Percentiles rank a stretch among this genome's conserved stretches.
phyloP scores from a whole-genome alignment of 768 basidiomycete genomes.

The Phylloporus rhodoxanthus region DNA sequence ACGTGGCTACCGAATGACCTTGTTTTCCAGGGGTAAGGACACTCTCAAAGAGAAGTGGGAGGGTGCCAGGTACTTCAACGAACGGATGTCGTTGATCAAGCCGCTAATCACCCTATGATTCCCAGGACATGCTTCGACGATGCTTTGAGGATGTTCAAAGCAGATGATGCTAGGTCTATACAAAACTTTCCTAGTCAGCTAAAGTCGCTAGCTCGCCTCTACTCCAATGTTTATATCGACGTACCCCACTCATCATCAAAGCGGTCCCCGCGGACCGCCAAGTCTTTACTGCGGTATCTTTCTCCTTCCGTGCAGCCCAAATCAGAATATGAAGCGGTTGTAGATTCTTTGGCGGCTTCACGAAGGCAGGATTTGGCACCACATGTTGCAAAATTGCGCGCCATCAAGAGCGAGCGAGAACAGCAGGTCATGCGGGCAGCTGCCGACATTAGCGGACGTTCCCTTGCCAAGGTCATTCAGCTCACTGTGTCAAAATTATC shows the following conservation, averaged over 20 bases:
- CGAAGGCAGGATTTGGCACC: slow-evolving; percentile 52
- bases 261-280: slow-evolving; percentile 39
- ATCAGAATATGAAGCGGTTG: slow-evolving; percentile 49
- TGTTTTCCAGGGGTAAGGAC: slow-evolving; percentile 78
- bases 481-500: not conserved
- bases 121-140: slow-evolving; percentile 62
- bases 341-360: slow-evolving; percentile 47
- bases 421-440: slow-evolving; percentile 74
- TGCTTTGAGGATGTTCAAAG: slow-evolving; percentile 62
- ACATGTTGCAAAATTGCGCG: slow-evolving; percentile 64
- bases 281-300: slow-evolving; percentile 53
- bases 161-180: slow-evolving; percentile 65
- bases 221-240: slow-evolving; percentile 51
- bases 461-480: slow-evolving; percentile 69
- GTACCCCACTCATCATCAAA: slow-evolving; percentile 36
- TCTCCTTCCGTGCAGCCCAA: slow-evolving; percentile 20
- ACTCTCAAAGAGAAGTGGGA: slow-evolving; percentile 85
- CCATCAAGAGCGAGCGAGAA: slow-evolving; percentile 77
- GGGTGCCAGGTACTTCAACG: slow-evolving; percentile 56
- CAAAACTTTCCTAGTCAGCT: slow-evolving; percentile 53
- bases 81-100: not conserved
- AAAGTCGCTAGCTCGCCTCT: slow-evolving; percentile 45
- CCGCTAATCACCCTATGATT: slow-evolving; percentile 2
- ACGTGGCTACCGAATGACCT: slow-evolving; percentile 78
- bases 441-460: slow-evolving; percentile 80